These are phyloP conservation scores for Groenewaldozyma tartarivorans DNA, from an alignment of 805 yeast species.

Conservation along the genomic window DNA sequence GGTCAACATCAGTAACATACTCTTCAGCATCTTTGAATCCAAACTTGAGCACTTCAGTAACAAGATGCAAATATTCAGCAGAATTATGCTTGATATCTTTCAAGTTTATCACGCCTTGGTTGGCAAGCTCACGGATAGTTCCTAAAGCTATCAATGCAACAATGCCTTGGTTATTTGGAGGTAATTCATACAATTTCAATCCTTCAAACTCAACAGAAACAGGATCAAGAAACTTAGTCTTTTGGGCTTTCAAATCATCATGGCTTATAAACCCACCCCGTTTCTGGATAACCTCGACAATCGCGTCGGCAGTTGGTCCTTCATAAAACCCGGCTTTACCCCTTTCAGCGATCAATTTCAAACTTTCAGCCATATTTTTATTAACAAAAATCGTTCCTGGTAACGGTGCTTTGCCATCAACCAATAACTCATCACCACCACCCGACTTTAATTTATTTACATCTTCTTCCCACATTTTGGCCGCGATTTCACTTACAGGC, in stretches of 20 bases:
- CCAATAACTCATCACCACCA: constrained; percentile 27
- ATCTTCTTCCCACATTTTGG: constrained; percentile 38
- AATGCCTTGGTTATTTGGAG: constrained; percentile 77
- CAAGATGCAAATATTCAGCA: constrained; percentile 54
- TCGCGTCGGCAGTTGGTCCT: constrained; percentile 61
- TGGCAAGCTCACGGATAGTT: constrained; percentile 46
- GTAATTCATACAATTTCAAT: constrained; percentile 64
- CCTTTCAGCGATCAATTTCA: constrained; percentile 39
- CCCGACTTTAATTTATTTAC: constrained; percentile 30
- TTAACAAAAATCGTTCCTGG: constrained; percentile 53
- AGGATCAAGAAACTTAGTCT: constrained; percentile 58
- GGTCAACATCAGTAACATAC: constrained; percentile 52
- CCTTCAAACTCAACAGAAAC: constrained; percentile 38
- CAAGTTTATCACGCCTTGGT: constrained; percentile 34
- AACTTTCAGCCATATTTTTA: constrained; percentile 41
- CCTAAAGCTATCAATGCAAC: constrained; percentile 69
- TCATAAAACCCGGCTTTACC: constrained; percentile 64
- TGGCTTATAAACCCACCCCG: constrained; percentile 48
- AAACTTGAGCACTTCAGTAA: constrained; percentile 64
- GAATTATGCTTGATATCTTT: constrained; percentile 46
- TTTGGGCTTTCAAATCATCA: constrained; percentile 49
- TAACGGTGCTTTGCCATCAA: constrained; percentile 38
- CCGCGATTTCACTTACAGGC: constrained; percentile 53
- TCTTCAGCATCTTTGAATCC: constrained; percentile 70
- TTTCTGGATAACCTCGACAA: constrained; percentile 41